Percentiles rank a stretch among this genome's conserved stretches.
These are phyloP conservation scores for Posidonia oceanica DNA, from an alignment of 116 monocot species.

Conservation along the genomic window DNA sequence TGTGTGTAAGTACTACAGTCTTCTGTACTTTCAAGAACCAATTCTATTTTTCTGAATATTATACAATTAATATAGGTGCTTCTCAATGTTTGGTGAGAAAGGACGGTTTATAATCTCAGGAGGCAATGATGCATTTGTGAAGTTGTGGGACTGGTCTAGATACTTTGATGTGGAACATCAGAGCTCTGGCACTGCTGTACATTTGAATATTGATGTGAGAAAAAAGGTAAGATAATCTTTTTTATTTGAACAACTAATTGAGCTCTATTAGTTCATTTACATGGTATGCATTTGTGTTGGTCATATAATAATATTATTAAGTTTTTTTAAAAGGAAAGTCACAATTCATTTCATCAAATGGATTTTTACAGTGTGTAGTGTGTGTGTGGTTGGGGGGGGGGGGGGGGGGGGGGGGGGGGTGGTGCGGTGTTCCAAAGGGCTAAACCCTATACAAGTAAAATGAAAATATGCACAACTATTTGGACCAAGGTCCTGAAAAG, in stretches of 20 bases:
- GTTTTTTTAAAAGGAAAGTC: no score
- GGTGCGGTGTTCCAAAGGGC: no score
- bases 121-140: constrained; percentile 66
- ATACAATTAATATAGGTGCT: constrained; percentile 25
- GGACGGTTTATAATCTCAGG: constrained; percentile 75
- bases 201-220: constrained; percentile 31
- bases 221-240: constrained; percentile 37
- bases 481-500: no score
- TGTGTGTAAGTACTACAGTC: constrained; percentile 55
- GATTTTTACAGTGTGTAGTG: no score
- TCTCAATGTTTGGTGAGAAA: constrained; percentile 74
- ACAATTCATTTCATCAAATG: no score
- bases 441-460: no score
- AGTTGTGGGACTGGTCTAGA: constrained; percentile 76
- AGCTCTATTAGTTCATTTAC: no score
- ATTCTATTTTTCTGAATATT: background rate
- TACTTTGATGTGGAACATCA: constrained; percentile 23
- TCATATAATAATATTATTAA: no score
- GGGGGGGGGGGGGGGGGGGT: no score
- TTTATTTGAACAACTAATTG: background rate
- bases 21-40: background rate
- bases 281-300: no score
- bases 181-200: constrained; percentile 11
- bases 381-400: no score
- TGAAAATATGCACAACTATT: no score